A percentile compares a stretch with the other conserved stretches of the same genome.
Conservation (phyloP, 129 eudicot genomes). For the Lonicera japonica region DNA sequence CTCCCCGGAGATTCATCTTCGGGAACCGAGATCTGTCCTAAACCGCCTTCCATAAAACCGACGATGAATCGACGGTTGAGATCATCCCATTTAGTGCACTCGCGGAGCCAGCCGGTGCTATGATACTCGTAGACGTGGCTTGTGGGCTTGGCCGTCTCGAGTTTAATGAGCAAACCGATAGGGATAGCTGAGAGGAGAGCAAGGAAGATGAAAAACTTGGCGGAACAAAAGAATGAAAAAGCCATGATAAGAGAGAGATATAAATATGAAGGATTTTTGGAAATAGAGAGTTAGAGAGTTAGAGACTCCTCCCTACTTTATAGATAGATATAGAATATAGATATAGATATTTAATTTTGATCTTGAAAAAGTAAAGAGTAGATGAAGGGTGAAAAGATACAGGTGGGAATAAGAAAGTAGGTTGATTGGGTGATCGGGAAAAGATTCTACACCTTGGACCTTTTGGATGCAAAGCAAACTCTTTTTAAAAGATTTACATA, state of each 20-base stretch:
- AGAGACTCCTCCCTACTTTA: too few species aligned
- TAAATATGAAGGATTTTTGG: too few species aligned
- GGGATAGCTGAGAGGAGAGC: constrained; percentile 38
- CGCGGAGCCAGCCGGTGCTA: constrained; percentile 41
- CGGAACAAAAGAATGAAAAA: constrained; percentile 24
- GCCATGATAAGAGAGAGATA: constrained; percentile 16
- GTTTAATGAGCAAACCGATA: constrained; percentile 21
- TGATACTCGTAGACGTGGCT: constrained; percentile 36
- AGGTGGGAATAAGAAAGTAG: too few species aligned
- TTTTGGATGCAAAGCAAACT: too few species aligned
- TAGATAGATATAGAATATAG: too few species aligned
- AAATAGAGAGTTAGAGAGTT: too few species aligned
- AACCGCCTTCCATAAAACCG: constrained; percentile 39
- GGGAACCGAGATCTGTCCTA: constrained; percentile 30
- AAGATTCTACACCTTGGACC: too few species aligned
- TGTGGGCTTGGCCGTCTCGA: constrained; percentile 23
- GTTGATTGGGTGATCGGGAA: too few species aligned
- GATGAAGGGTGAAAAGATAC: too few species aligned
- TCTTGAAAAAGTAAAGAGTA: too few species aligned
- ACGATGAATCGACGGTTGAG: constrained; percentile 41
- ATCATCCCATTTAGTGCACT: constrained; percentile 43
- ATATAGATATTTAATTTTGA: too few species aligned
- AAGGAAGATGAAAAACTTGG: constrained; percentile 19
- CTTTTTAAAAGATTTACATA: too few species aligned
- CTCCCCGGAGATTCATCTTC: constrained; percentile 2